Base-by-base conservation (phyloP, 305 asterid species). In the Solanum hybrid region DNA sequence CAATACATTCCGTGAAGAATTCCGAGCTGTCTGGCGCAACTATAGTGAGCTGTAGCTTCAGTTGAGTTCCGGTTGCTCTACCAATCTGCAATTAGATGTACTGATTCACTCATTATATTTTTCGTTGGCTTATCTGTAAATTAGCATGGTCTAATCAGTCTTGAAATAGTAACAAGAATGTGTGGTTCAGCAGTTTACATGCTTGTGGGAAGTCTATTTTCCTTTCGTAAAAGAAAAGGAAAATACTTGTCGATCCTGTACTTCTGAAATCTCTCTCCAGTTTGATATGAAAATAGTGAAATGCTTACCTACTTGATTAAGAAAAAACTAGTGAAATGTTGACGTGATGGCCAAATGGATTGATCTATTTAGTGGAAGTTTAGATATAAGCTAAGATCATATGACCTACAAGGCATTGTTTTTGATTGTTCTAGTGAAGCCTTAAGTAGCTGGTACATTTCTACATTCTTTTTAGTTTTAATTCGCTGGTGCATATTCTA, bases 11-110 rank as follows among this genome's bases (percentile, higher is more conserved):
- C 97, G 99, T 7, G 99, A 97, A 92, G 99, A 97, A 92, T 95
- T 97, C 75, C 98, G 99, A 90, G 94, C 99, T 12, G 99, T 97
- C 89, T 97, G 99, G 99, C 99, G 99, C 92, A 96, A 95, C 91
- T 95, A 96, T 88, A 95, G 99, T 89, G 99, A 97, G 37, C 94
- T 97, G 94, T 96, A 95, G 95, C 89, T 42, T 81, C 90, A 88
- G 64, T 89, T 87, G 84, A 26, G 77, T 89, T 81, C 38, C 6
- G 24, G 17, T 81, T 42, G 26, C 87, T 81, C 26, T 81, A 42
- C 72, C 36, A 34, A 81, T 81, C 15, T 29, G 4, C 72, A 64
- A 42, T 42, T 42, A 40, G 38, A 81, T 81, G 87, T 81, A 15
- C 69, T 81, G 24, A 15, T 81, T 81, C 71, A 7, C 32, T 42